phyloP scores from a whole-genome alignment of 2,329 filamentous ascomycete species.

The Clonostachys rhizophaga region DNA sequence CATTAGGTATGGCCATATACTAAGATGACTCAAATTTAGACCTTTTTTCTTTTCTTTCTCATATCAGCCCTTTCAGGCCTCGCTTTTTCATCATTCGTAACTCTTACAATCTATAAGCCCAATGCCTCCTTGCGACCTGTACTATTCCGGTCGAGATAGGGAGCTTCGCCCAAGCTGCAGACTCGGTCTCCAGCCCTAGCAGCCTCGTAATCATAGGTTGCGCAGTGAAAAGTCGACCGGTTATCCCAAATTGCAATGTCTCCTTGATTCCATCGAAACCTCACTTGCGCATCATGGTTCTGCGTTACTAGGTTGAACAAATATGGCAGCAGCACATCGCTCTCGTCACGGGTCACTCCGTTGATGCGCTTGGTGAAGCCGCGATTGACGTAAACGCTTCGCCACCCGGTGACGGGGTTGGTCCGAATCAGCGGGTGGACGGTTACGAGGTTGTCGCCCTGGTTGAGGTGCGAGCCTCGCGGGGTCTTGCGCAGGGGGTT shows the following conservation, averaged over 20 bases:
- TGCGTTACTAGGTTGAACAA: conserved; percentile 41
- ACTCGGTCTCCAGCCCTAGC: conserved; percentile 35
- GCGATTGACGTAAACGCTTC: conserved; percentile 44
- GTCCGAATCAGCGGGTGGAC: conserved; percentile 52
- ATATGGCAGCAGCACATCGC: conserved; percentile 42
- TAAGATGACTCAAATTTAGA: too few relatives aligned
- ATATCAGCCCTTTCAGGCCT: too few relatives aligned
- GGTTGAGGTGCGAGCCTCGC: conserved; percentile 52
- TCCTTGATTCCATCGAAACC: conserved; percentile 47
- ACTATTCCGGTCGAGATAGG: conserved; percentile 30
- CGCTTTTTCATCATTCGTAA: too few relatives aligned
- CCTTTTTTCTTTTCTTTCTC: too few relatives aligned
- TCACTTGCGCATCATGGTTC: conserved; percentile 54
- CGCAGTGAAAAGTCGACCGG: conserved; percentile 41
- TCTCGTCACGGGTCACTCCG: conserved; percentile 48
- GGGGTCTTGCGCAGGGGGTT: conserved; percentile 34
- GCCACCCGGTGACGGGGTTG: conserved; percentile 57
- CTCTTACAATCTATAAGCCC: conserved; percentile 5
- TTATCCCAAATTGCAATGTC: conserved; percentile 66
- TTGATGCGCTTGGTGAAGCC: conserved; percentile 51
- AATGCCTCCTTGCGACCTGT: conserved; percentile 31
- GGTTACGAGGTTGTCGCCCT: conserved; percentile 43
- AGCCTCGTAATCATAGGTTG: conserved; percentile 56
- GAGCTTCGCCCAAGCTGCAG: conserved; percentile 34
- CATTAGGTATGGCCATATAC: too few relatives aligned